Evolutionary conservation across 331 rosid species (phyloP), one percentile per base, ranked within the genome.

Genomic region (Erythrophleum ivorense): DNA sequence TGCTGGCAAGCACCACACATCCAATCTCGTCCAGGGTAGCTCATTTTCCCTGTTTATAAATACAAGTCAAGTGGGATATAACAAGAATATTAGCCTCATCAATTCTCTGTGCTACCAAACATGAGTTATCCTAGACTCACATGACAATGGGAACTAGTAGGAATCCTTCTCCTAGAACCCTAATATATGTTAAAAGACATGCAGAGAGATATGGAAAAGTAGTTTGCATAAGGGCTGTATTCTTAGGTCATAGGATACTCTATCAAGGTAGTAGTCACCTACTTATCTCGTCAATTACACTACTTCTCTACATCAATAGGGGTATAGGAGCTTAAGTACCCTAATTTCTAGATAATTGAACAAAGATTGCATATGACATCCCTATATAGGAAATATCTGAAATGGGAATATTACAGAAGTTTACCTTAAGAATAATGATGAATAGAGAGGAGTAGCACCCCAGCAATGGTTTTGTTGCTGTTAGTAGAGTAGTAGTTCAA

Each of bases 11-110:
- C 97, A 52, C 91, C 88, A 78, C 99, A 96, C 91, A 91, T 82
- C 99, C 99, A 96, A 79, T 96, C 99, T 88, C 97, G 95, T 85
- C 97, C 95, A 45, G 91, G 70, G 95, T 97, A 94, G 95, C 95
- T 96, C 95, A 96, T 94, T 85, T 85, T 86, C 53, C 78, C 89
- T 87, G 81, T 74, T 43, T 64, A 45, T 40, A 57, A 40, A 49
- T 40, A 38, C 59, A 65, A 2, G n/a, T 79, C 8, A 62, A 54
- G 49, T 24, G 68, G 43, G 78, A 48, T 78, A 54, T 54, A 16
- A 60, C 29, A 78, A 73, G 79, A 78, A 78, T 41, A 41, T 73
- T 67, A 18, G 60, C 21, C 80, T 58, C 50, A 67, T 24, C 29
- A 24, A 24, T 24, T 16, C 67, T 34, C 55, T 80, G 71, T 70